These are phyloP conservation scores for Paecilomyces sp. DNA, from an alignment of 2,329 filamentous ascomycete genomes.

Conservation along the genomic window DNA sequence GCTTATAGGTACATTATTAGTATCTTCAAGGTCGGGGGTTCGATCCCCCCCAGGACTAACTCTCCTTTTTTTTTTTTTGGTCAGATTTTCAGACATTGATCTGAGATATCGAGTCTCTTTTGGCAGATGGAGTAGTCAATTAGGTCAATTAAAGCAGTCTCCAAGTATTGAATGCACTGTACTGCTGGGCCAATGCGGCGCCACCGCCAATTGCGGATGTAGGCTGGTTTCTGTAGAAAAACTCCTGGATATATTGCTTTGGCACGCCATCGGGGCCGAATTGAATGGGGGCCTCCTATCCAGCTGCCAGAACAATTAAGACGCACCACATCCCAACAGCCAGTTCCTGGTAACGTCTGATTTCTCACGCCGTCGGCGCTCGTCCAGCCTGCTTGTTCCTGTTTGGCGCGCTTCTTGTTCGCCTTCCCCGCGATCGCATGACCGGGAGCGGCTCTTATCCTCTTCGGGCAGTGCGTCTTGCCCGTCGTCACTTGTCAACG, in stretches of 20 bases:
- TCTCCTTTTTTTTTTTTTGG: not conserved
- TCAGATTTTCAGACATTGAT: not conserved
- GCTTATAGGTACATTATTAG: not conserved
- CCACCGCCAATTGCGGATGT: not conserved
- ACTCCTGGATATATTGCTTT: not conserved
- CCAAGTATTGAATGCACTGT: not conserved
- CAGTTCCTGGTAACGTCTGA: too few species aligned
- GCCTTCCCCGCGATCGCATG: conserved; percentile 34
- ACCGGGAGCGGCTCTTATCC: conserved; percentile 17
- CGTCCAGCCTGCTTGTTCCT: not conserved
- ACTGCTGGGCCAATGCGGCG: not conserved
- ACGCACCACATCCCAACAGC: too few species aligned
- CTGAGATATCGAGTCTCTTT: not conserved
- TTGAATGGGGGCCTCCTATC: not conserved
- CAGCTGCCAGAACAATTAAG: too few species aligned
- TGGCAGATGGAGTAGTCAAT: not conserved
- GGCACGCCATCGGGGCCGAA: not conserved
- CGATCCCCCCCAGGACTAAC: not conserved
- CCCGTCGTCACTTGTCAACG: conserved; percentile 6
- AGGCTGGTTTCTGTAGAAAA: not conserved
- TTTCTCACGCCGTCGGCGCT: not conserved
- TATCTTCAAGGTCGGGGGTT: not conserved
- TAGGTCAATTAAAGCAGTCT: not conserved
- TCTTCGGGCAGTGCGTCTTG: conserved; percentile 12
- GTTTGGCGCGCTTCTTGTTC: not conserved